These are phyloP conservation scores for Pseudogymnoascus sp. DNA, from an alignment of 2,329 filamentous ascomycete species.

Conservation along the genomic window DNA sequence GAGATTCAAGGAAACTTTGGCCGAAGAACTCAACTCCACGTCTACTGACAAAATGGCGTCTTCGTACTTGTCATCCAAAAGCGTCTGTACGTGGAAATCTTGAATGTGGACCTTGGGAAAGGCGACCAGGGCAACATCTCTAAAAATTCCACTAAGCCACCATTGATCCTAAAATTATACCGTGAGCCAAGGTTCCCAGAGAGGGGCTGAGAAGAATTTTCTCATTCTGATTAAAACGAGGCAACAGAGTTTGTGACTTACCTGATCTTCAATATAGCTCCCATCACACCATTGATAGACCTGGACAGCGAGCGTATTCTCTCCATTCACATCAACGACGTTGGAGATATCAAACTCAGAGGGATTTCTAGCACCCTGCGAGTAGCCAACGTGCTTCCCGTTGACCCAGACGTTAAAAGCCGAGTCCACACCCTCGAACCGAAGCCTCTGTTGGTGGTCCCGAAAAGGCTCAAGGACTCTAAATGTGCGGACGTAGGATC, in stretches of 20 bases:
- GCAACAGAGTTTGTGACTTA: constrained; percentile 15
- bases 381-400: constrained; percentile 48
- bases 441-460: constrained; percentile 40
- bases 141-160: constrained; percentile 47
- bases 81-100: constrained; percentile 47
- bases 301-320: constrained; percentile 38
- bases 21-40: constrained; percentile 36
- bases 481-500: constrained; percentile 45
- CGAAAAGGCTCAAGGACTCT: constrained; percentile 37
- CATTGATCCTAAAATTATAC: constrained; percentile 40
- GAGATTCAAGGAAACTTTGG: constrained; percentile 35
- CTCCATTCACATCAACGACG: constrained; percentile 26
- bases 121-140: constrained; percentile 46
- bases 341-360: constrained; percentile 51
- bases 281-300: constrained; percentile 53
- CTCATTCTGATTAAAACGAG: not conserved
- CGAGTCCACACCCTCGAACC: constrained; percentile 53
- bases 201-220: not conserved
- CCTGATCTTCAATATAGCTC: constrained; percentile 49
- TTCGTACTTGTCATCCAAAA: constrained; percentile 45
- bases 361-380: constrained; percentile 50
- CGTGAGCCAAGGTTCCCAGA: not conserved
- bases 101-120: constrained; percentile 43
- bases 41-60: constrained; percentile 45
- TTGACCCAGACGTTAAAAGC: constrained; percentile 53